Base-by-base conservation (phyloP, 2,329 filamentous ascomycete genomes). In the Moelleriella libera region DNA sequence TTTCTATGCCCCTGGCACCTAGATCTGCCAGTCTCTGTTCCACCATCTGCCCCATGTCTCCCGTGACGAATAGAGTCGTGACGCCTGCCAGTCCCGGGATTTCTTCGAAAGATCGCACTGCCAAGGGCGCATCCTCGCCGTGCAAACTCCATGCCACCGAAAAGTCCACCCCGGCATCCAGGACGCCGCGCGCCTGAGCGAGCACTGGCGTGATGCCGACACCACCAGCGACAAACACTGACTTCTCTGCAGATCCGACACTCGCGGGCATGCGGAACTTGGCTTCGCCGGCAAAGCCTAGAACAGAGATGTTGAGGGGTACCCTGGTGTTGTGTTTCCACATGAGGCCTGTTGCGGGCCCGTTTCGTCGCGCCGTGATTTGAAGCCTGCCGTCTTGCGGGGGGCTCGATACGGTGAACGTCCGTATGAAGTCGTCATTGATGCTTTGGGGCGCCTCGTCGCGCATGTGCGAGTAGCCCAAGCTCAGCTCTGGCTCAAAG, bases 131-230 rank as follows among this genome's bases (percentile, higher is more conserved):
- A 61, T 94, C 88, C 3, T 68, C 70, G 0, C 63, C 60, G 6
- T 73, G 68, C 4, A 89, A 54, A 2, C 77, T 81, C 88, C 87
- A 94, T 1, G 88, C 67, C 5, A 92, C 58, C 30, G 56, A 64
- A 39, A 92, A 58, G 4, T 60, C 58, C 1, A 60, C 54, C 5
- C 53, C 56, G 1, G 48, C 49, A 7, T 48, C 51, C 2, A 87
- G 58, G 5, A 72, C 62, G 0, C 65, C 67, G 0, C 58, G 57
- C n/a, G 80, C 70, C 54, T 87, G 83, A 0, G 80, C 78, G n/a
- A 94, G 67, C 4, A 92, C 55, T 2, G 88, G 88, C 30, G 88
- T 94, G 51, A 94, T 86, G 0, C 88, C 88, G 6, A 94, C 84
- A 3, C 88, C 88, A 0, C 78, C 85, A 5, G 85, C 85, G 4